Base-by-base conservation (phyloP, 2,329 filamentous ascomycete species). In the Bisporella sp. region DNA sequence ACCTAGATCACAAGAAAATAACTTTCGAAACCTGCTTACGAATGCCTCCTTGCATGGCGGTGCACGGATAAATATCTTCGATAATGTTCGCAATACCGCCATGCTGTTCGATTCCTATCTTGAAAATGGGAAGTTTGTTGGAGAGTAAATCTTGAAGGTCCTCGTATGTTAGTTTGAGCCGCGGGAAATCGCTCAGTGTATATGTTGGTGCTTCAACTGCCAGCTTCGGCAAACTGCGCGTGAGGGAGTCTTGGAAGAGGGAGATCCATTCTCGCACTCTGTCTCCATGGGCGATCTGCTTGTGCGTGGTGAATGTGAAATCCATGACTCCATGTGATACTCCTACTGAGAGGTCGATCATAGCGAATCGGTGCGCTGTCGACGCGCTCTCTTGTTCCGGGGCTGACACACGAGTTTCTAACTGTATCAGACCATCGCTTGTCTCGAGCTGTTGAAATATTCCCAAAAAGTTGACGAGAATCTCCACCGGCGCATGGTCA, bases 401-500 rank as follows among this genome's bases (percentile, higher is more conserved):
- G 35, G 13, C 35, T 2, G 9, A 11, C 9, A 39, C 35, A 2
- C 35, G 35, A 13, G 35, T 11, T 3, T 39, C 35, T 39, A 11
- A 13, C 35, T 39, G 35, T 13, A 39, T 13, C 7, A 45, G 43
- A 29, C 43, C 31, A 8, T 45, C 21, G 21, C 13, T 11, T 29
- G 5, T 31, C 13, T 45, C 43, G 12, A 45, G 35, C 13, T 48
- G 46, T 32, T 48, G 46, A 21, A 41, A 41, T 29, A 13, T 5
- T 13, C 46, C 46, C 11, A n/a, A n/a, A 32, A 41, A 48, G 35
- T 48, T 48, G 12, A 48, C n/a, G 5, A 7, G 12, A 6, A 48
- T 29, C 41, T 48, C 46, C 12, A 13, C 21, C 4, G 11, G 9
- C 4, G 9, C 13, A 50, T 70, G 66, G 1, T 65, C 54, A 13